Evolutionary conservation across 2,329 filamentous ascomycete genomes (phyloP).

Genomic region (Sclerotinia trifoliorum): DNA sequence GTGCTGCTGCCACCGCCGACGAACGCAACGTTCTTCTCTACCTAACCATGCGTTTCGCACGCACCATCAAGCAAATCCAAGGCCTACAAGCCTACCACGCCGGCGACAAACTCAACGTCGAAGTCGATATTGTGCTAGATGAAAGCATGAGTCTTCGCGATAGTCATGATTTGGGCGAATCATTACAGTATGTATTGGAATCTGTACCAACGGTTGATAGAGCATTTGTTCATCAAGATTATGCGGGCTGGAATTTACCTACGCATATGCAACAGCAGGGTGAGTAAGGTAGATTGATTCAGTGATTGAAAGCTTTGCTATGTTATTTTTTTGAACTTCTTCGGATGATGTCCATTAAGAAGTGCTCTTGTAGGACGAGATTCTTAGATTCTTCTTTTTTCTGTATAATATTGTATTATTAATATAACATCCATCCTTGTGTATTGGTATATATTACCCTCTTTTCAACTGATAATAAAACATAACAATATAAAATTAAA

Average conservation of each 20-base stretch:
- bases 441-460: neutral
- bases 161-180: conserved; percentile 61
- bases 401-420: too few relatives aligned
- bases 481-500: neutral
- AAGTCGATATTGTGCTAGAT: conserved; percentile 59
- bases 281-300: neutral
- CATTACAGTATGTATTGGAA: conserved; percentile 61
- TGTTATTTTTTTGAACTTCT: neutral
- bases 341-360: neutral
- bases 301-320: neutral
- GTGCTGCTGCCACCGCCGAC: conserved; percentile 53
- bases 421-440: too few relatives aligned
- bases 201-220: conserved; percentile 45
- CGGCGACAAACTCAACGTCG: conserved; percentile 62
- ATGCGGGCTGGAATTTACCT: conserved; percentile 40
- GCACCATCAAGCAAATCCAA: conserved; percentile 54
- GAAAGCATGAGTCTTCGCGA: conserved; percentile 51
- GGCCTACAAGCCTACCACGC: conserved; percentile 58
- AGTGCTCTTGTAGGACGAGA: neutral
- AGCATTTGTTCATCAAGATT: conserved; percentile 45
- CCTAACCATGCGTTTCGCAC: conserved; percentile 56
- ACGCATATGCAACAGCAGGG: conserved; percentile 42
- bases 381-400: too few relatives aligned
- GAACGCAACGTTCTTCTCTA: conserved; percentile 58
- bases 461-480: neutral